These are phyloP conservation scores for Epichloe aotearoae DNA, from an alignment of 2,329 filamentous ascomycete species.

Conservation along the genomic window DNA sequence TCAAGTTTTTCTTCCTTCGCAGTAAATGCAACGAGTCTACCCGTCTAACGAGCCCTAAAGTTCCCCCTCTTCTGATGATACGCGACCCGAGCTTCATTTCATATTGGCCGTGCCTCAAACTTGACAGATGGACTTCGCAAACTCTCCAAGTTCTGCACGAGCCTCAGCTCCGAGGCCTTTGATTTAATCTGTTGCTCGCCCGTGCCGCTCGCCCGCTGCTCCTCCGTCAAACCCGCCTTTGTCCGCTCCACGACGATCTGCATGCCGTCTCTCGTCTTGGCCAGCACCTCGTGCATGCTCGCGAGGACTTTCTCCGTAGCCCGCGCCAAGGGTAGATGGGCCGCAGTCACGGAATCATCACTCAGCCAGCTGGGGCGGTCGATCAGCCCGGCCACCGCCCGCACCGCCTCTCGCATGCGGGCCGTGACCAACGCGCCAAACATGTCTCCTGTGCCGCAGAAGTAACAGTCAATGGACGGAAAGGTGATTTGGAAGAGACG, in stretches of 20 bases:
- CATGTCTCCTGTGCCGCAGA: slow-evolving; percentile 96
- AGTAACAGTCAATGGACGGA: slow-evolving; percentile 81
- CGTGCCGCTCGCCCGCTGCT: slow-evolving; percentile 36
- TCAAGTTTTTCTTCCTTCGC: too few relatives aligned
- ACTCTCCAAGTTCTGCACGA: slow-evolving; percentile 61
- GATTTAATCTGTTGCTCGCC: slow-evolving; percentile 55
- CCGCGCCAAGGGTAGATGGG: slow-evolving; percentile 67
- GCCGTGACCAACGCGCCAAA: slow-evolving; percentile 86
- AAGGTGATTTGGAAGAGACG: slow-evolving; percentile 85
- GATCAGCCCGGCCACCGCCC: slow-evolving; percentile 30
- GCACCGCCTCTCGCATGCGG: slow-evolving; percentile 72
- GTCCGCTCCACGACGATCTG: slow-evolving; percentile 32
- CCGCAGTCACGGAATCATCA: slow-evolving; percentile 53
- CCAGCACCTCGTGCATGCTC: slow-evolving; percentile 80
- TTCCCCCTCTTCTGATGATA: too few relatives aligned
- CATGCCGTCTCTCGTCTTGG: slow-evolving; percentile 54
- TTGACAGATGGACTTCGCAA: slow-evolving; percentile 52
- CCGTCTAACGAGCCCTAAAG: too few relatives aligned
- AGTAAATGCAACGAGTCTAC: too few relatives aligned
- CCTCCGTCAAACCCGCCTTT: slow-evolving; percentile 26
- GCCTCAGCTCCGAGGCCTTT: slow-evolving; percentile 76
- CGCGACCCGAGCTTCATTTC: not conserved
- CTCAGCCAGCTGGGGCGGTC: slow-evolving; percentile 58
- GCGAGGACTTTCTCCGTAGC: slow-evolving; percentile 79
- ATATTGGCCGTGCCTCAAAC: slow-evolving; percentile 45